These are phyloP conservation scores for Pseudocercospora pini-densiflorae DNA, from an alignment of 2,329 filamentous ascomycete genomes.

Conservation along the genomic window DNA sequence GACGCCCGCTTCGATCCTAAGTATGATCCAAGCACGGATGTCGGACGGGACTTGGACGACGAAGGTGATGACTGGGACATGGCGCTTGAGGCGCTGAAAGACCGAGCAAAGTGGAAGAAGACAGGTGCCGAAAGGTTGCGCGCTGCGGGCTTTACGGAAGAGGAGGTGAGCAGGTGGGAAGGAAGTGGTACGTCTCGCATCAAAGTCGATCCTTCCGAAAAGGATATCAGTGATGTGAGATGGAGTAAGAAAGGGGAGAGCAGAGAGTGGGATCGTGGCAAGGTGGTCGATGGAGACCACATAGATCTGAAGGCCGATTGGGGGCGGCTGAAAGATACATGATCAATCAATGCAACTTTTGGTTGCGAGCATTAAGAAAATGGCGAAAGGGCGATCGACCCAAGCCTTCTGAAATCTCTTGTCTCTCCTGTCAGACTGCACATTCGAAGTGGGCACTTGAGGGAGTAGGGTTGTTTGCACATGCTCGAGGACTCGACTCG, in stretches of 20 bases:
- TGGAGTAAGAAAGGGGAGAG: constrained; percentile 54
- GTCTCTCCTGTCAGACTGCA: too few relatives aligned
- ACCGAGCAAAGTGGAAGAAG: constrained; percentile 77
- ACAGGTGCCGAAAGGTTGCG: constrained; percentile 76
- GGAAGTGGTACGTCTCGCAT: neutral
- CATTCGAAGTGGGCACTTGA: neutral
- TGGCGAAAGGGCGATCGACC: neutral
- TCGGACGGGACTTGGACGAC: constrained; percentile 49
- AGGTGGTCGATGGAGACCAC: constrained; percentile 61
- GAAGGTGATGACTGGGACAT: constrained; percentile 74
- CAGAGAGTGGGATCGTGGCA: constrained; percentile 71
- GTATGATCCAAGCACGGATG: constrained; percentile 64
- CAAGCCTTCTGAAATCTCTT: neutral
- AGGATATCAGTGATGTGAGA: constrained; percentile 55
- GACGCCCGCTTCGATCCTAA: constrained; percentile 76
- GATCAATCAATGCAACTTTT: neutral
- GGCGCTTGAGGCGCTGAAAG: constrained; percentile 75
- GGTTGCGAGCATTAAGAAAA: neutral
- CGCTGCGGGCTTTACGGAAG: constrained; percentile 77
- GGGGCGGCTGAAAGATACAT: constrained; percentile 38
- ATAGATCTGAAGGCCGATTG: constrained; percentile 57
- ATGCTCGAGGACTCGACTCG: too few relatives aligned
- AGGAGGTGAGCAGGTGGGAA: constrained; percentile 52
- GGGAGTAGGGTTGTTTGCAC: neutral
- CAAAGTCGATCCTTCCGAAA: constrained; percentile 46